Conservation (phyloP, 495 filamentous ascomycete genomes). For the Xylaria bambusicola region DNA sequence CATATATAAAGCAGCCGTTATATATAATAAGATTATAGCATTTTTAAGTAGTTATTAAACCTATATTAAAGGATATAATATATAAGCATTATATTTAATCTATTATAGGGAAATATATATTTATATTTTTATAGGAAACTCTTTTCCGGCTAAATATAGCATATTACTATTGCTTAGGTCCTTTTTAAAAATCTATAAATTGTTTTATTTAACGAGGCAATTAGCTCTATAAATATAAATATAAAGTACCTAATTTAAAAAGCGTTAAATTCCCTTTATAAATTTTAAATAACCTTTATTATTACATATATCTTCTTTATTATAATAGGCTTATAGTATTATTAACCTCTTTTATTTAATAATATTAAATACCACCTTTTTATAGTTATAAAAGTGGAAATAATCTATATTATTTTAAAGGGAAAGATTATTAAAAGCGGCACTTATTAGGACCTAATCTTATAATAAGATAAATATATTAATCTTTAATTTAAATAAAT, state of each 20-base stretch:
- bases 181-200: slow-evolving; percentile 70
- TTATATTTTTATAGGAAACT: slow-evolving; percentile 35
- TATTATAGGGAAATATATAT: no score
- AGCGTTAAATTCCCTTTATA: slow-evolving; percentile 60
- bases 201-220: slow-evolving; percentile 78
- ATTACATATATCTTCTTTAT: slow-evolving; percentile 50
- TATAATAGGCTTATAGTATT: no score
- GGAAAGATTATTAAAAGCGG: slow-evolving; percentile 56
- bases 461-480: slow-evolving; percentile 48
- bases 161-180: slow-evolving; percentile 73
- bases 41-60: slow-evolving; percentile 81
- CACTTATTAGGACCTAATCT: slow-evolving; percentile 52
- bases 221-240: slow-evolving; percentile 72
- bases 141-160: slow-evolving; percentile 76
- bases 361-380: slow-evolving; percentile 49
- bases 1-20: slow-evolving; percentile 75
- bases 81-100: slow-evolving; percentile 45
- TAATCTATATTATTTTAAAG: slow-evolving; percentile 55
- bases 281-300: slow-evolving; percentile 52
- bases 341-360: no score
- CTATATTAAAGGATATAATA: slow-evolving; percentile 58
- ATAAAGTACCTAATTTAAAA: slow-evolving; percentile 70
- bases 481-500: no score
- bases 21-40: slow-evolving; percentile 78
- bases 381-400: slow-evolving; percentile 56